Evolutionary conservation across 1,139 yeast species (phyloP), one percentile per base, ranked within the genome.

Genomic region (Candida labiduridarum): DNA sequence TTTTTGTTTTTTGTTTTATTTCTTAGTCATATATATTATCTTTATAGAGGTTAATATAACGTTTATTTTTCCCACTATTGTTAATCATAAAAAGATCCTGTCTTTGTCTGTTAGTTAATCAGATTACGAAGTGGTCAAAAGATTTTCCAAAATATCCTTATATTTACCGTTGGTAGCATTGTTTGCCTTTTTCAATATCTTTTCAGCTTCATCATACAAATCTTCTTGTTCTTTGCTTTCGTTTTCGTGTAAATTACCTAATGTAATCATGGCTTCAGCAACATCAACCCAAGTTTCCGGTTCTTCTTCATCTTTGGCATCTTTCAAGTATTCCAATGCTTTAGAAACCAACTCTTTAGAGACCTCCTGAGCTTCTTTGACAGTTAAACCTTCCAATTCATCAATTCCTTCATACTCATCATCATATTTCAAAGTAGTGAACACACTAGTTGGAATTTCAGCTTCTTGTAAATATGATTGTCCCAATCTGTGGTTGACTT

Each of bases 241-340:
- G 41, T 81, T 69, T 10, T 84, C 87, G 56, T 79, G 74, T 51
- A 90, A 64, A 61, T 91, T 91, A 9, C 92, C 97, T 58, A 89
- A 71, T 12, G 87, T 81, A 35, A 92, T 88, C 63, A 83, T 76
- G 1, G 96, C 92, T 65, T 94, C 98, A 2, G 97, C 97, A 42
- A 87, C 72, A 57, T 81, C 80, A 6, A 85, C 96, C 87, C 94
- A 87, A 8, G 87, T 76, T 52, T 85, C 87, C 0, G 96, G 96
- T 36, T 86, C 89, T 47, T 85, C 89, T 30, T 82, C 83, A 48
- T 84, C 82, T 64, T 85, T 82, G 0, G 91, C 86, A 52, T 73
- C 69, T 51, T 75, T 68, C 50, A 89, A 72, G 59, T 80, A 79
- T 39, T 74, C 69, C 36, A 89, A 69, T 0, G 96, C 96, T 27